Evolutionary conservation across 2,329 filamentous ascomycete species (phyloP), one percentile per base, ranked within the genome.

Genomic region (Neurospora sp.): DNA sequence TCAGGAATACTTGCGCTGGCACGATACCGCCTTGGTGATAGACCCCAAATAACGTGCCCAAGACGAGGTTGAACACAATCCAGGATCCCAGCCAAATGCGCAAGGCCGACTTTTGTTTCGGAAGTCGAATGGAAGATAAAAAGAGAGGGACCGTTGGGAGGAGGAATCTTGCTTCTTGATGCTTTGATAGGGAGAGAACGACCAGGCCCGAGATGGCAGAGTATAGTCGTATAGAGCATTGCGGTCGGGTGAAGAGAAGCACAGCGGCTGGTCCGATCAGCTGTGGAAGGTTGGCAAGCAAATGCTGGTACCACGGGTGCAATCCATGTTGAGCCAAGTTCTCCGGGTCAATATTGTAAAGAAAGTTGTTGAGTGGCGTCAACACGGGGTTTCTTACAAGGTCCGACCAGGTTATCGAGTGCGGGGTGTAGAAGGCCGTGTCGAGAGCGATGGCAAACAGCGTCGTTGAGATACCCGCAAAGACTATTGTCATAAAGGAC

Each of bases 11-110:
- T 76, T 95, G 92, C 7, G 88, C 89, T 0, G 91, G 90, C 1
- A 95, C 85, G 36, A 94, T 87, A 62, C 92, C 92, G 38, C 90
- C 92, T 80, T 95, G 92, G 78, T 95, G 92, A 76, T 93, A 95
- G 4, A 88, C 82, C n/a, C 92, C 92, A 90, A 94, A 93, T 66
- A 95, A 78, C 0, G 90, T 76, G 4, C 91, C 91, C 3, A 93
- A 83, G 5, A 86, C 78, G 1, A 87, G 71, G 76, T 94, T 94
- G 79, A 93, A 93, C 19, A 85, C 75, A 67, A 93, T 81, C 91
- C 91, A 94, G 1, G 82, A 77, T 0, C 78, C 83, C 4, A 87
- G 80, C 89, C 90, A 91, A 1, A 82, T 72, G n/a, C 83, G 83
- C 36, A 85, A 75, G 2, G 84, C 73, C 10, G 78, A 82, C 46